phyloP scores from a whole-genome alignment of 305 asterid genomes.

The Andrographis paniculata region DNA sequence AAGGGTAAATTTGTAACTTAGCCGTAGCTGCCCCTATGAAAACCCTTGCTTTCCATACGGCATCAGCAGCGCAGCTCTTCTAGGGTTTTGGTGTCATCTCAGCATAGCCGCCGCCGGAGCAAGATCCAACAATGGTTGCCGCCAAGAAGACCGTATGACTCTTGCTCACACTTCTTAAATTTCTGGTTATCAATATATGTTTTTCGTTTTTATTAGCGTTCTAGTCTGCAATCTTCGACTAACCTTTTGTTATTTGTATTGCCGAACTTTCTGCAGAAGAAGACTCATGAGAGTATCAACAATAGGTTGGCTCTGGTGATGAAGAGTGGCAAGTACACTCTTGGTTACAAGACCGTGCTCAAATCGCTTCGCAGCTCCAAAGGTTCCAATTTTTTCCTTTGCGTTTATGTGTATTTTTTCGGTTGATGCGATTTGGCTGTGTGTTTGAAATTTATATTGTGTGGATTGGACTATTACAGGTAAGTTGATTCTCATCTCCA shows the following conservation, averaged over 20 bases:
- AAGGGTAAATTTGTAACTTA: no score
- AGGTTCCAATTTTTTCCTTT: constrained; percentile 23
- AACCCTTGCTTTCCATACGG: constrained; percentile 13
- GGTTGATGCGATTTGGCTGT: background rate
- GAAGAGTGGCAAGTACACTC: constrained; percentile 76
- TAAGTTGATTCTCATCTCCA: constrained; percentile 60
- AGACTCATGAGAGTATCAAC: constrained; percentile 83
- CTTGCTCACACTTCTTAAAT: background rate
- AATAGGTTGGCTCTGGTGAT: constrained; percentile 72
- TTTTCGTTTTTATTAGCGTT: background rate
- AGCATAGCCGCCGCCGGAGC: constrained; percentile 15
- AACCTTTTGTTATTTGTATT: background rate
- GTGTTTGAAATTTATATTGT: background rate
- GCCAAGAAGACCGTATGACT: constrained; percentile 47
- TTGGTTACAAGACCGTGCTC: constrained; percentile 83
- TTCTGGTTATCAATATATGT: background rate
- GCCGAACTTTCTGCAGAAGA: constrained; percentile 41
- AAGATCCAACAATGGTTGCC: constrained; percentile 33
- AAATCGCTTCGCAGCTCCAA: constrained; percentile 74
- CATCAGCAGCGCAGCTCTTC: constrained; percentile 11
- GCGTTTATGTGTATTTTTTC: background rate
- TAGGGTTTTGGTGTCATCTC: constrained; percentile 23
- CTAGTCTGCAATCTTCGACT: no score
- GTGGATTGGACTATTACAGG: constrained; percentile 23
- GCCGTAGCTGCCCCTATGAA: background rate